Evolutionary conservation across 768 basidiomycete genomes (phyloP).

Genomic region (Mycena floridula): DNA sequence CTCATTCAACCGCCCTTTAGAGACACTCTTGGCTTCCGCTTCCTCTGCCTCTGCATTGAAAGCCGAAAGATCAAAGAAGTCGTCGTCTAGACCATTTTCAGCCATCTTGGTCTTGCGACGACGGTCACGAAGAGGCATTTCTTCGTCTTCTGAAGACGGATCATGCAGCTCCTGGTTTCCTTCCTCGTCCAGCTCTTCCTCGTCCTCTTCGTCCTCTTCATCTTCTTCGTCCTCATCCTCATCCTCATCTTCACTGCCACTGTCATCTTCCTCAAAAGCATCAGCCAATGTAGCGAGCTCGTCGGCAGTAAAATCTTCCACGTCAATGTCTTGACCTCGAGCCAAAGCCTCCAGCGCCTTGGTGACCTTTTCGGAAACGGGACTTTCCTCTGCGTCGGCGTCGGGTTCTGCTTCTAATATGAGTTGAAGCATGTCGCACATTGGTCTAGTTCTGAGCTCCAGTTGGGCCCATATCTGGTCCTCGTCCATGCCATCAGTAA

Average conservation of each 20-base stretch:
- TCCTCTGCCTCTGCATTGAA: constrained; percentile 87
- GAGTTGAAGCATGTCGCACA: constrained; percentile 65
- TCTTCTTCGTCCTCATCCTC: constrained; percentile 21
- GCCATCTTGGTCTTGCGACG: too few relatives aligned
- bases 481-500: constrained; percentile 70
- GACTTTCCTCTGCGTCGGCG: constrained; percentile 19
- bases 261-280: constrained; percentile 15
- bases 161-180: constrained; percentile 28
- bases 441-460: constrained; percentile 67
- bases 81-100: constrained; percentile 66
- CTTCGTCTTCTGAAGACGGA: constrained; percentile 28
- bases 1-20: constrained; percentile 52
- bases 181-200: constrained; percentile 13
- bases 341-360: too few relatives aligned
- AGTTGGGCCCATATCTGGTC: constrained; percentile 95
- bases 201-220: constrained; percentile 18
- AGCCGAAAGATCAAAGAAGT: constrained; percentile 80
- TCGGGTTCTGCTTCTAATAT: constrained; percentile 50
- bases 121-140: constrained; percentile 9
- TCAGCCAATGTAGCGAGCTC: constrained; percentile 21
- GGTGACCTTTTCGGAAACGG: too few relatives aligned
- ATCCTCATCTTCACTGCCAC: constrained; percentile 19
- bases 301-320: constrained; percentile 24
- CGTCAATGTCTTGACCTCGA: constrained; percentile 24
- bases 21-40: constrained; percentile 59